Conservation (phyloP, 1,284 basidiomycete species). For the Pisolithus thermaeus region DNA sequence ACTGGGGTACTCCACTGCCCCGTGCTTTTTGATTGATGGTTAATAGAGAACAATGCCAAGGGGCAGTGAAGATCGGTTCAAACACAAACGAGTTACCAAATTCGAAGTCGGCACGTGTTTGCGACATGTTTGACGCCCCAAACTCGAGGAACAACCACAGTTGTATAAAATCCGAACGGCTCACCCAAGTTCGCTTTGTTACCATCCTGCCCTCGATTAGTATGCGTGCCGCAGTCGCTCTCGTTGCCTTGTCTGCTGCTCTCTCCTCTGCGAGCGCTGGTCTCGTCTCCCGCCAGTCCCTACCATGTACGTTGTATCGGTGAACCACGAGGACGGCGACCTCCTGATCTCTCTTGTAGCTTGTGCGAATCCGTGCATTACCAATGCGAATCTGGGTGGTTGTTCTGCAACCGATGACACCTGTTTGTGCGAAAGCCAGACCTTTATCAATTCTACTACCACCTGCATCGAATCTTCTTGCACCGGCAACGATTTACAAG, state of each 20-base stretch:
- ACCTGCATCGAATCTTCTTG: conserved; percentile 43
- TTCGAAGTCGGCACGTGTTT: conserved; percentile 5
- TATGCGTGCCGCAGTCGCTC: conserved; percentile 52
- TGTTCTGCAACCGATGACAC: conserved; percentile 40
- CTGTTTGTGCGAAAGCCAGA: conserved; percentile 46
- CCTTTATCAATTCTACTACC: conserved; percentile 43
- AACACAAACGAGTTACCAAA: neutral
- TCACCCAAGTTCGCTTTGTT: neutral
- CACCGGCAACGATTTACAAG: conserved; percentile 39
- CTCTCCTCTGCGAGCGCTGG: conserved; percentile 34
- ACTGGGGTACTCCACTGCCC: no score
- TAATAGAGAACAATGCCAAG: conserved; percentile 5
- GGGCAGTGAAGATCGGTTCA: neutral
- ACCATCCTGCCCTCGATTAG: conserved; percentile 7
- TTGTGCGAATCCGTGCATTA: conserved; percentile 45
- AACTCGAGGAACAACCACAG: neutral
- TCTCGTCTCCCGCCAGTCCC: conserved; percentile 31
- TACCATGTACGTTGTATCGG: conserved; percentile 33
- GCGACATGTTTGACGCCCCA: neutral
- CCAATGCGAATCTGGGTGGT: conserved; percentile 32
- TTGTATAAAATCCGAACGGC: neutral
- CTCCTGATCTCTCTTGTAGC: conserved; percentile 25
- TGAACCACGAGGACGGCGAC: neutral
- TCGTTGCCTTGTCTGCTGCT: conserved; percentile 38
- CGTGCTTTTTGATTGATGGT: neutral